A percentile compares a stretch with the other conserved stretches of the same genome.
phyloP scores from a whole-genome alignment of 768 basidiomycete genomes.

The Lactarius hengduanensis region DNA sequence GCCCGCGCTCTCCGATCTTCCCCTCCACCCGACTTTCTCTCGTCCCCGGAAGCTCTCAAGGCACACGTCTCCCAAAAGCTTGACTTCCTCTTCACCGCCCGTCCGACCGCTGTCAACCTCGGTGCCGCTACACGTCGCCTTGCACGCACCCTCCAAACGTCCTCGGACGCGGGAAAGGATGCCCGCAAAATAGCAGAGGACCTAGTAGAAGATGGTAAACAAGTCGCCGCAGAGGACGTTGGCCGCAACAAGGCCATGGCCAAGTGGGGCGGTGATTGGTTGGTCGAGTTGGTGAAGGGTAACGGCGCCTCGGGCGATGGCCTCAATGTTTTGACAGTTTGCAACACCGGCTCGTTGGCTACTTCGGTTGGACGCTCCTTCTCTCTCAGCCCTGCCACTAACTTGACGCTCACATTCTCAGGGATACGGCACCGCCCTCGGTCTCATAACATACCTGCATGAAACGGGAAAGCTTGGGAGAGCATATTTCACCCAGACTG shows the following conservation, averaged over 20 bases:
- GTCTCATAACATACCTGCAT: slow-evolving; percentile 87
- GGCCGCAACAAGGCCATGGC: slow-evolving; percentile 86
- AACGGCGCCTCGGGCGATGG: slow-evolving; percentile 43
- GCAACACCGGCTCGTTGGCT: slow-evolving; percentile 96
- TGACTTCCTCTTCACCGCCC: slow-evolving; percentile 74
- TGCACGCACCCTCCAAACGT: slow-evolving; percentile 44
- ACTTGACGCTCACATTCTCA: slow-evolving; percentile 33
- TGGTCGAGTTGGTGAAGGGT: slow-evolving; percentile 51
- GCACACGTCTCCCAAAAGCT: slow-evolving; percentile 58
- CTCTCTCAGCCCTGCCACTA: slow-evolving; percentile 2
- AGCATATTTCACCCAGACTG: slow-evolving; percentile 92
- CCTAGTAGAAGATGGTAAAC: slow-evolving; percentile 67
- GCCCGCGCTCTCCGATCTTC: slow-evolving; percentile 48
- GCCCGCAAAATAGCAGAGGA: slow-evolving; percentile 47
- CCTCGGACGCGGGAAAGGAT: slow-evolving; percentile 41
- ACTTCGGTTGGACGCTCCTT: slow-evolving; percentile 64
- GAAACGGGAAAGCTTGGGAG: slow-evolving; percentile 72
- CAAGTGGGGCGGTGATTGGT: slow-evolving; percentile 83
- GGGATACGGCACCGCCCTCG: slow-evolving; percentile 96
- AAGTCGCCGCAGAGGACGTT: slow-evolving; percentile 85
- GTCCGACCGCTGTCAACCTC: slow-evolving; percentile 97
- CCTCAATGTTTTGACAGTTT: slow-evolving; percentile 87
- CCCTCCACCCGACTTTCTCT: slow-evolving; percentile 53
- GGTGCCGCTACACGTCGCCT: slow-evolving; percentile 81
- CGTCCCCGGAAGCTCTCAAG: slow-evolving; percentile 51